phyloP scores from a whole-genome alignment of 2,329 filamentous ascomycete genomes.

The Thermoascus crustaceus region DNA sequence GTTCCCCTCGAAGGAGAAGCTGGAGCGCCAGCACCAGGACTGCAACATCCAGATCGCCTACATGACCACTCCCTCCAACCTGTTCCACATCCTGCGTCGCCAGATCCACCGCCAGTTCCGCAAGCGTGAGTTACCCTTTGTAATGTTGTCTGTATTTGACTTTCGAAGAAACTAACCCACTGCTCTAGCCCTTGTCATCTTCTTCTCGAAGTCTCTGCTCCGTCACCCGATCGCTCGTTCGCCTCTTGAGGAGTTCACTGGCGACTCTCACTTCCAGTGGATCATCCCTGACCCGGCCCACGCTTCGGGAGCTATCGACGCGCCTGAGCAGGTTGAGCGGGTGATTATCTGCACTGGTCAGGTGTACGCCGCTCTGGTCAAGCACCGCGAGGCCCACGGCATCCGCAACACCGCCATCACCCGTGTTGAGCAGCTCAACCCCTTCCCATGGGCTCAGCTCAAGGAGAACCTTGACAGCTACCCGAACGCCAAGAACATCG shows the following conservation, averaged over 20 bases:
- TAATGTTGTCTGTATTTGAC: background rate
- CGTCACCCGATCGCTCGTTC: constrained; percentile 91
- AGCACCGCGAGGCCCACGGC: constrained; percentile 79
- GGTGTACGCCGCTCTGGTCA: constrained; percentile 82
- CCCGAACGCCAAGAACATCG: constrained; percentile 93
- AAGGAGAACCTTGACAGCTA: constrained; percentile 95
- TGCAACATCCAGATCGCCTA: constrained; percentile 99
- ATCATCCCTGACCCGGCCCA: constrained; percentile 89
- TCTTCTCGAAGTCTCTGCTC: constrained; percentile 96
- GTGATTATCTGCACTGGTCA: constrained; percentile 93
- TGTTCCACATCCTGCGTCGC: constrained; percentile 92
- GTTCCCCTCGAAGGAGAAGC: constrained; percentile 80
- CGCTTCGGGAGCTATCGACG: constrained; percentile 62
- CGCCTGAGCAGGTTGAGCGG: constrained; percentile 80
- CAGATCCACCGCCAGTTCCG: constrained; percentile 99
- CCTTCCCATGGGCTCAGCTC: constrained; percentile 96
- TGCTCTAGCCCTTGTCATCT: constrained; percentile 71
- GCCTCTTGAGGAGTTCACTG: constrained; percentile 80
- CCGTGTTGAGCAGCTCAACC: constrained; percentile 93
- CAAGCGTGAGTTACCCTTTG: constrained; percentile 64
- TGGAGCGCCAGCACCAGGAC: constrained; percentile 96
- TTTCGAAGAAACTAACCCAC: constrained; percentile 1
- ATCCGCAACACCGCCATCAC: constrained; percentile 90
- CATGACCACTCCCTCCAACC: constrained; percentile 91
- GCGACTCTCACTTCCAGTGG: constrained; percentile 90